Conservation (phyloP, 257 asterid genomes). For the Gentiana macrophylla region DNA sequence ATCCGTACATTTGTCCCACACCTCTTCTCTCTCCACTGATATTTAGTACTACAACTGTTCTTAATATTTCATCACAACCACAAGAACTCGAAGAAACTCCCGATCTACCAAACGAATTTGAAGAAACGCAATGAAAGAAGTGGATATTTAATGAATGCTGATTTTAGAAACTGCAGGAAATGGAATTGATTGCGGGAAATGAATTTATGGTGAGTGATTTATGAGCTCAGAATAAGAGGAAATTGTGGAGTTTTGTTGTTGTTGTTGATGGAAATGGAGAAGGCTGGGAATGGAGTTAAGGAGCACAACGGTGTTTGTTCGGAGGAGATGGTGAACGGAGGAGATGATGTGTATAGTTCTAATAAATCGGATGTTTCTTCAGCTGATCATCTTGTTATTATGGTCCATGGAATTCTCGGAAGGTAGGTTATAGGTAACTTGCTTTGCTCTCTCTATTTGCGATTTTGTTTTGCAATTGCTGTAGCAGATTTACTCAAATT, state of each 20-base stretch:
- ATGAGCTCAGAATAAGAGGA: background rate
- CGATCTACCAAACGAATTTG: background rate
- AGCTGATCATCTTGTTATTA: constrained; percentile 90
- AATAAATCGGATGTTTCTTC: constrained; percentile 44
- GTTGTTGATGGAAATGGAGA: background rate
- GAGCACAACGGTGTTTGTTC: constrained; percentile 37
- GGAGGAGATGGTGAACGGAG: constrained; percentile 51
- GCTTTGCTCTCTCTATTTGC: too few species aligned
- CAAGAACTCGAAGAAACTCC: background rate
- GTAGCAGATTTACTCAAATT: too few species aligned
- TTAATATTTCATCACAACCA: background rate
- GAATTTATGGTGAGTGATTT: background rate
- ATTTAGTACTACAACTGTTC: too few species aligned
- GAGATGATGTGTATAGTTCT: constrained; percentile 59
- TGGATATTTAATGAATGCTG: background rate
- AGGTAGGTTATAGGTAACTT: constrained; percentile 32
- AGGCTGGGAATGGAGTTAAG: constrained; percentile 33
- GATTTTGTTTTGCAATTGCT: too few species aligned
- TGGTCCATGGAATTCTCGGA: constrained; percentile 98
- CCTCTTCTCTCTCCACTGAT: background rate
- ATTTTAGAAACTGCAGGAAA: background rate
- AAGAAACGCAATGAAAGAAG: background rate
- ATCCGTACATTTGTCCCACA: background rate
- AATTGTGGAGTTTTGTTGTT: background rate
- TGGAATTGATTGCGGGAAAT: background rate